These are phyloP conservation scores for Hypoxylon sp. DNA, from an alignment of 2,329 filamentous ascomycete genomes.

Conservation along the genomic window DNA sequence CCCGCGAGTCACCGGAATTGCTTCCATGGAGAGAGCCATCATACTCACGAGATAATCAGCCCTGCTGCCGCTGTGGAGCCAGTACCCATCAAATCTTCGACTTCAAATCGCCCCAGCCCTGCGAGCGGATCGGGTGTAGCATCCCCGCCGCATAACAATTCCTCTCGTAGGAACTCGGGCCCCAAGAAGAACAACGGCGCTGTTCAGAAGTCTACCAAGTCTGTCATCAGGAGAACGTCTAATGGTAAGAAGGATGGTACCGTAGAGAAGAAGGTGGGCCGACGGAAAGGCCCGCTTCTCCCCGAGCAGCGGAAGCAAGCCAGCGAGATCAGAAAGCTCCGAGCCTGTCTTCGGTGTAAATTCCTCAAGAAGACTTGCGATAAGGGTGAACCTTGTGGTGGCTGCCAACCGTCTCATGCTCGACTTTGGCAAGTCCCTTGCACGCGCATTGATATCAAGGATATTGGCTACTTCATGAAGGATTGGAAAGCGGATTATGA, in stretches of 20 bases:
- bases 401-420: conserved; percentile 95
- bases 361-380: conserved; percentile 99
- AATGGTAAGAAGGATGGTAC: conserved; percentile 83
- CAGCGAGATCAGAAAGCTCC: conserved; percentile 94
- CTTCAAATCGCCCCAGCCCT: conserved; percentile 72
- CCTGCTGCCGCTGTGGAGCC: conserved; percentile 77
- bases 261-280: conserved; percentile 91
- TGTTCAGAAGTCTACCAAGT: conserved; percentile 79
- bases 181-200: conserved; percentile 82
- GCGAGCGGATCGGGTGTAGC: conserved; percentile 72
- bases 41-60: conserved; percentile 72
- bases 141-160: conserved; percentile 72
- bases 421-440: conserved; percentile 97
- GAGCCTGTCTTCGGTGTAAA: conserved; percentile 95
- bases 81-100: conserved; percentile 76
- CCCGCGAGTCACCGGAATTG: conserved; percentile 72
- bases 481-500: conserved; percentile 99
- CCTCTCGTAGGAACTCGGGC: conserved; percentile 76
- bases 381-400: conserved; percentile 95
- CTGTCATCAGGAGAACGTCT: conserved; percentile 83
- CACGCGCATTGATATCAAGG: conserved; percentile 98
- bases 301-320: conserved; percentile 97
- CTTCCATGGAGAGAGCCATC: conserved; percentile 69
- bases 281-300: conserved; percentile 88
- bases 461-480: conserved; percentile 99